Evolutionary conservation across 306 rosid genomes (phyloP).

Genomic region (Malus sylvestris): DNA sequence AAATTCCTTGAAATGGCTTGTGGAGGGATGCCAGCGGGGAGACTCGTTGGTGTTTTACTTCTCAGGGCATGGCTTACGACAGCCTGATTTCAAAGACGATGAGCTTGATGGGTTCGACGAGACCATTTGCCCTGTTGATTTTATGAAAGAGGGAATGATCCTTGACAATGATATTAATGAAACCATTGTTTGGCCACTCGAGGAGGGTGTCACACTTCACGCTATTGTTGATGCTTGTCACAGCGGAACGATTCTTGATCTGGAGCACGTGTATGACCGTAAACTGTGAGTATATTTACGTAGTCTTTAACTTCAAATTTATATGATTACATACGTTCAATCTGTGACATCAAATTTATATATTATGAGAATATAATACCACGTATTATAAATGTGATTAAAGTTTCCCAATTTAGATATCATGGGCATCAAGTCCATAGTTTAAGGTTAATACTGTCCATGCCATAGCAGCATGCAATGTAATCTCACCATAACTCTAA

Average conservation of each 20-base stretch:
- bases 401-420: too few relatives aligned
- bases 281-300: constrained; percentile 16
- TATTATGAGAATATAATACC: too few relatives aligned
- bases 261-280: constrained; percentile 32
- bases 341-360: too few relatives aligned
- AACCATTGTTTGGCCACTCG: constrained; percentile 67
- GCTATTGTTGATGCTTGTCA: constrained; percentile 85
- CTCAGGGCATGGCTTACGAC: constrained; percentile 78
- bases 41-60: constrained; percentile 77
- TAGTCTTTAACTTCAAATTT: too few relatives aligned
- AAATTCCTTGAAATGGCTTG: constrained; percentile 64
- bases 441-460: too few relatives aligned
- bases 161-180: constrained; percentile 53
- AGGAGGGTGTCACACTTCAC: constrained; percentile 54
- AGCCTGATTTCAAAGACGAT: constrained; percentile 52
- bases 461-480: too few relatives aligned
- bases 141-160: constrained; percentile 52
- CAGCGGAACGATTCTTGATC: constrained; percentile 83
- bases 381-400: too few relatives aligned
- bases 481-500: too few relatives aligned
- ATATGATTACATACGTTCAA: too few relatives aligned
- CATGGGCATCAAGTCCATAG: too few relatives aligned
- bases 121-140: constrained; percentile 65
- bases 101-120: constrained; percentile 72
- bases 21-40: constrained; percentile 50